These are phyloP conservation scores for Globisporangium apiculatum DNA, from an alignment of 352 stramenopile genomes.

Conservation along the genomic window DNA sequence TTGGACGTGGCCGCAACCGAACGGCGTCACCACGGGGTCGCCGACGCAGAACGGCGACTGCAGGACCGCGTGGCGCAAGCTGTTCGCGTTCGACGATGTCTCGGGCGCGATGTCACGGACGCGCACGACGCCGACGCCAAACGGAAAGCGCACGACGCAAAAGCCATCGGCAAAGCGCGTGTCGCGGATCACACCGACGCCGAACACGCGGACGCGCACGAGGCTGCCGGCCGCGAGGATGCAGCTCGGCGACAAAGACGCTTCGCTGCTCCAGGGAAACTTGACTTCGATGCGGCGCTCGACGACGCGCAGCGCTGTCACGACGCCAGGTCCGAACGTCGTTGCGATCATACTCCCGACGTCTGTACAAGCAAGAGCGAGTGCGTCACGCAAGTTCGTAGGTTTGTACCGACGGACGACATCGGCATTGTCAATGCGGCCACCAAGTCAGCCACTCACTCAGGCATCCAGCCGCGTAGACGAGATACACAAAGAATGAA, in stretches of 20 bases:
- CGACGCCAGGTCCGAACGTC: slow-evolving; percentile 45
- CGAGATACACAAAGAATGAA: not conserved
- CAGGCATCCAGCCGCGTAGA: not conserved
- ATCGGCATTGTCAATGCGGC: too few relatives aligned
- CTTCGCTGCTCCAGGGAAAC: slow-evolving; percentile 60
- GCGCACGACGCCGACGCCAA: slow-evolving; percentile 51
- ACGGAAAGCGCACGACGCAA: slow-evolving; percentile 55
- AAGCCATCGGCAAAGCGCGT: slow-evolving; percentile 53
- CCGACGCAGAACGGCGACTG: slow-evolving; percentile 24
- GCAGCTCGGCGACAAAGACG: slow-evolving; percentile 39
- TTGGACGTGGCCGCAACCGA: slow-evolving; percentile 44
- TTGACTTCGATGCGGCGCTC: slow-evolving; percentile 58
- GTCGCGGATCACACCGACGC: slow-evolving; percentile 53
- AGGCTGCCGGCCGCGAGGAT: slow-evolving; percentile 42
- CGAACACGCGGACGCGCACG: slow-evolving; percentile 42
- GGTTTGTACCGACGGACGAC: too few relatives aligned
- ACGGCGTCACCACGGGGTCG: slow-evolving; percentile 66
- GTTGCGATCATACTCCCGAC: slow-evolving; percentile 65
- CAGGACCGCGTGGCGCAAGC: slow-evolving; percentile 19
- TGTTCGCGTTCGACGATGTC: slow-evolving; percentile 26
- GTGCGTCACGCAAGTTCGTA: too few relatives aligned
- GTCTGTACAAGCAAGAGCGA: slow-evolving; percentile 15
- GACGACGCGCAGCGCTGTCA: slow-evolving; percentile 47
- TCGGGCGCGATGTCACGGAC: slow-evolving; percentile 40
- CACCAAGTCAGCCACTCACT: not conserved